Evolutionary conservation across 2,329 filamentous ascomycete genomes (phyloP).

Genomic region (Cercospora zeina): DNA sequence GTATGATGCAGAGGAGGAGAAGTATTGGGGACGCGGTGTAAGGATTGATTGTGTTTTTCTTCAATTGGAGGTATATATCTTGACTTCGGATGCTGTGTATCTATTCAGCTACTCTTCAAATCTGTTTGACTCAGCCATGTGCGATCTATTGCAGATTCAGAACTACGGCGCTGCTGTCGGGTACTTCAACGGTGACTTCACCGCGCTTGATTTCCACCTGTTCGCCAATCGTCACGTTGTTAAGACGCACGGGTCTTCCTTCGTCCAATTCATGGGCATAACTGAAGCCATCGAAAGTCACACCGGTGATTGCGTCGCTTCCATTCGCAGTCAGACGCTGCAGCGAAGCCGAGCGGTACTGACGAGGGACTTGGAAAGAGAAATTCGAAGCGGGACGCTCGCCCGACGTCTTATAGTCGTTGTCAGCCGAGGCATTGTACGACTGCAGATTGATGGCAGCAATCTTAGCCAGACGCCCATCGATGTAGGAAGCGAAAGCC

Average conservation of each 20-base stretch:
- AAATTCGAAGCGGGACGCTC: conserved; percentile 45
- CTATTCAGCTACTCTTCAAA: too few relatives aligned
- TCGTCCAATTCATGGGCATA: conserved; percentile 61
- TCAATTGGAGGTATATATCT: too few relatives aligned
- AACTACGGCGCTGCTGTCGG: conserved; percentile 7
- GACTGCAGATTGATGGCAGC: conserved; percentile 59
- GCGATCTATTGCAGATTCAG: not conserved
- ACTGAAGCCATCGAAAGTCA: conserved; percentile 62
- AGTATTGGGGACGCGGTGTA: not conserved
- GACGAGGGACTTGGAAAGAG: conserved; percentile 44
- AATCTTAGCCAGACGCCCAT: conserved; percentile 50
- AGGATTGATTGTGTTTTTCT: not conserved
- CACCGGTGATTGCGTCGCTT: conserved; percentile 62
- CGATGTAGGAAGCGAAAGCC: conserved; percentile 59
- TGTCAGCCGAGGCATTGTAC: conserved; percentile 51
- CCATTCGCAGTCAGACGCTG: conserved; percentile 61
- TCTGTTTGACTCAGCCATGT: too few relatives aligned
- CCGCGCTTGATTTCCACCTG: conserved; percentile 36
- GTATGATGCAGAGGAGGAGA: not conserved
- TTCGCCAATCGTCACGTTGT: conserved; percentile 58
- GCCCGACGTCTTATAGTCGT: conserved; percentile 49
- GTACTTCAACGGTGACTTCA: conserved; percentile 36
- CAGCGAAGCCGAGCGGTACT: conserved; percentile 39
- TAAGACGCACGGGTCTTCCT: conserved; percentile 55
- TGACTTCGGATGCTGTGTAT: too few relatives aligned